Conservation (phyloP, 1,139 yeast species). For the Blastobotrys apis region DNA sequence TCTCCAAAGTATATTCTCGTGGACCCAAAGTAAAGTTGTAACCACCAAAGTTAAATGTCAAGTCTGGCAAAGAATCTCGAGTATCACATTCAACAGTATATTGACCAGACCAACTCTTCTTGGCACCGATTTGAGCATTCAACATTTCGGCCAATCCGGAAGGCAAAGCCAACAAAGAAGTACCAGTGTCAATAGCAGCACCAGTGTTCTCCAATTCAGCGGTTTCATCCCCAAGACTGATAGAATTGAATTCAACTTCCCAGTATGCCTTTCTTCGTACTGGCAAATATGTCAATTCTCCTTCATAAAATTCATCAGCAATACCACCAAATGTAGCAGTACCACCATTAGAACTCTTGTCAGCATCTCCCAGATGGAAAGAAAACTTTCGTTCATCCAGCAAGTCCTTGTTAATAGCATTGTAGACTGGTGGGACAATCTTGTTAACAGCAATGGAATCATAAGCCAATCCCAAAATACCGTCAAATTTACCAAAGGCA, state of each 20-base stretch:
- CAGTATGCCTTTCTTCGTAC: conserved; percentile 99
- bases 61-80: conserved; percentile 80
- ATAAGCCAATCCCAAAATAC: conserved; percentile 91
- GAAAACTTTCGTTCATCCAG: conserved; percentile 83
- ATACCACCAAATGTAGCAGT: conserved; percentile 92
- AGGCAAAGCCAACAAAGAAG: conserved; percentile 91
- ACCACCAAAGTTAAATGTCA: conserved; percentile 85
- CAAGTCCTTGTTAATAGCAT: conserved; percentile 75
- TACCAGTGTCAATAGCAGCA: conserved; percentile 98
- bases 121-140: conserved; percentile 94
- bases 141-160: conserved; percentile 91
- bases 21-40: conserved; percentile 85
- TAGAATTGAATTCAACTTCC: conserved; percentile 92
- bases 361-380: conserved; percentile 79
- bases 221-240: conserved; percentile 85
- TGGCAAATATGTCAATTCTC: conserved; percentile 90
- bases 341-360: conserved; percentile 71
- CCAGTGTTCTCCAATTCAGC: conserved; percentile 81
- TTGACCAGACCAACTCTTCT: conserved; percentile 96
- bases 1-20: conserved; percentile 87
- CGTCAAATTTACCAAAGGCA: conserved; percentile 96
- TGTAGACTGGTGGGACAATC: conserved; percentile 89
- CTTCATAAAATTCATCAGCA: conserved; percentile 67
- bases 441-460: conserved; percentile 83
- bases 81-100: conserved; percentile 83